A percentile compares a stretch with the other conserved stretches of the same genome.
phyloP scores from a whole-genome alignment of 306 rosid genomes.

The Mucuna pruriens region DNA sequence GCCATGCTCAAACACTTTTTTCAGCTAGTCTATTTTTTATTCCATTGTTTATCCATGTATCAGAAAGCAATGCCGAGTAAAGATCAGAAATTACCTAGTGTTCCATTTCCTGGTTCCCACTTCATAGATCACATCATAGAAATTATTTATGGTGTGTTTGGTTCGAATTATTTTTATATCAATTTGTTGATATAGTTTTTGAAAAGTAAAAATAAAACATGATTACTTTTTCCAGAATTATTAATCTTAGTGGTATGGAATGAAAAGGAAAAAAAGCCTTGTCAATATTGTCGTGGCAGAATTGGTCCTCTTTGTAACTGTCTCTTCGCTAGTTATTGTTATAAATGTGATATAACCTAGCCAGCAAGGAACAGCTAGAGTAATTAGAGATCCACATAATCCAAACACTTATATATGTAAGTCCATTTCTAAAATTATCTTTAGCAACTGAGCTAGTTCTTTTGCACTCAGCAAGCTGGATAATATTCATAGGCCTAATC shows the following conservation, averaged over 20 bases:
- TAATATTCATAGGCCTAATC: not conserved
- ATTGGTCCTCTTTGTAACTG: not conserved
- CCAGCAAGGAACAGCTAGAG: not conserved
- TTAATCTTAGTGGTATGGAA: not conserved
- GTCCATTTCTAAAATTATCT: not conserved
- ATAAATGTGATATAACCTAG: not conserved
- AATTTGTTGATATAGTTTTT: not conserved
- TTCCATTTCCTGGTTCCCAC: slow-evolving; percentile 25
- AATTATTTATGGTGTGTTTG: not conserved
- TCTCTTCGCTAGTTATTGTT: not conserved
- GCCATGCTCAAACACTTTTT: slow-evolving; percentile 24
- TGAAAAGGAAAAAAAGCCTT: not conserved
- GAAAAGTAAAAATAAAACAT: not conserved
- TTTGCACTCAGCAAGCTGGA: not conserved
- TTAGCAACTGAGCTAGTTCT: not conserved
- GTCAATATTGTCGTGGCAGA: not conserved
- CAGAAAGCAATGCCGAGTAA: slow-evolving; percentile 35
- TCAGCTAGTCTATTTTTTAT: slow-evolving; percentile 41
- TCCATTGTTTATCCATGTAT: slow-evolving; percentile 38
- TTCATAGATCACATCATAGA: too few species aligned
- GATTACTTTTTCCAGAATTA: not conserved
- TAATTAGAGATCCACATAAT: not conserved
- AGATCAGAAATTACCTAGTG: slow-evolving; percentile 5
- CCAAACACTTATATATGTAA: too few species aligned
- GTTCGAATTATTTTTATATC: not conserved